phyloP scores from a whole-genome alignment of 2,329 filamentous ascomycete genomes.

The Colletotrichum shisoi region DNA sequence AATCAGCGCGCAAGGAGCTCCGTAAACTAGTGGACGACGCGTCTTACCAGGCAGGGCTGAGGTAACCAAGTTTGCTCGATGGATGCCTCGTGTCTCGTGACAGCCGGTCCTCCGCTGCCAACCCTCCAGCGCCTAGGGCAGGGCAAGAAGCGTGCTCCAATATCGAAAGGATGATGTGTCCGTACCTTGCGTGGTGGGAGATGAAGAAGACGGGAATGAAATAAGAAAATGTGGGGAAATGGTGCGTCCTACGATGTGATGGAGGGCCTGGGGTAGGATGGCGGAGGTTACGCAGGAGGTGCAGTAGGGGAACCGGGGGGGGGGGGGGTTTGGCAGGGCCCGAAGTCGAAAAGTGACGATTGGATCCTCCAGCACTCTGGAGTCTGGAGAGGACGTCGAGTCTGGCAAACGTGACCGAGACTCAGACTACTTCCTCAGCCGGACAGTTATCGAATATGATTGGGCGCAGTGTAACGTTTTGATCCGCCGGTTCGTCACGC shows the following conservation, averaged over 20 bases:
- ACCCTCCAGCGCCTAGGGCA: slow-evolving; percentile 22
- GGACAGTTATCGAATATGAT: slow-evolving; percentile 10
- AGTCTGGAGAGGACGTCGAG: slow-evolving; percentile 17
- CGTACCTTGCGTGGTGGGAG: slow-evolving; percentile 26
- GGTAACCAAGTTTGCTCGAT: slow-evolving; percentile 18
- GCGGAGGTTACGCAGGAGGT: slow-evolving; percentile 19
- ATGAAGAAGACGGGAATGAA: slow-evolving; percentile 29
- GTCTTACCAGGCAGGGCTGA: slow-evolving; percentile 34
- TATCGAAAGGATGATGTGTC: slow-evolving; percentile 16
- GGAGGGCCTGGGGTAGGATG: slow-evolving; percentile 27
- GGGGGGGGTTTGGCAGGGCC: slow-evolving; percentile 3
- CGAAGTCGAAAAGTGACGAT: slow-evolving; percentile 19
- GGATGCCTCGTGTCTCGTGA: slow-evolving; percentile 24
- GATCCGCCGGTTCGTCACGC: slow-evolving; percentile 33
- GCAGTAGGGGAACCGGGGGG: slow-evolving; percentile 11
- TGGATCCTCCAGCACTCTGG: slow-evolving; percentile 27
- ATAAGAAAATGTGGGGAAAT: slow-evolving; percentile 35
- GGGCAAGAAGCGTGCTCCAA: slow-evolving; percentile 26
- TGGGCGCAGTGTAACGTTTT: slow-evolving; percentile 14
- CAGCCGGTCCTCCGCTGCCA: slow-evolving; percentile 18
- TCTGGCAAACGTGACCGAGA: slow-evolving; percentile 29
- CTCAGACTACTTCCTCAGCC: slow-evolving; percentile 20
- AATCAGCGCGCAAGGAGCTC: slow-evolving; percentile 6
- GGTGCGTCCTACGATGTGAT: slow-evolving; percentile 31
- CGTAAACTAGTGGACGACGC: slow-evolving; percentile 16